Evolutionary conservation across 2,329 filamentous ascomycete species (phyloP), one percentile per base, ranked within the genome.

Genomic region (Penicillium crustosum): DNA sequence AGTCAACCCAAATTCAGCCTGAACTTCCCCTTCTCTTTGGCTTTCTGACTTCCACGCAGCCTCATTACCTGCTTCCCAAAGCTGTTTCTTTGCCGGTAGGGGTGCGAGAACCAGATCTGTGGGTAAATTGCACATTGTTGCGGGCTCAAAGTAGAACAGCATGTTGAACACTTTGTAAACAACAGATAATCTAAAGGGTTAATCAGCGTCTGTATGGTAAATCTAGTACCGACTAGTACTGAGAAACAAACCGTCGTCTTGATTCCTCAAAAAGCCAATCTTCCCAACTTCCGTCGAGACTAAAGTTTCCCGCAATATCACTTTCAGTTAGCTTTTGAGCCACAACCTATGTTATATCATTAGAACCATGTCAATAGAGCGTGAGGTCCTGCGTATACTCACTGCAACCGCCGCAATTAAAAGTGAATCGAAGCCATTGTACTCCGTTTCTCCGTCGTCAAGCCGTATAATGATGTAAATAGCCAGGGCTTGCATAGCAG

Each of bases 351-450:
- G 8, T 17, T 7, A 17, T 15, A 17, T 17, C 0, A 35, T 17
- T 8, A 35, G 33, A 8, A 35, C 6, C 6, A 15, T 6, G 15
- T 35, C 33, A 35, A 17, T 3, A 35, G 33, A 35, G 2, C 15
- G 2, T 8, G 0, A 8, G 15, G 3, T 35, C 1, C 0, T 35
- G 33, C 0, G 15, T 17, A 17, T 6, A 35, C 33, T 35, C 6
- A 35, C 33, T 17, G 33, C 17, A 15, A 35, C 33, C 17, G 33
- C 33, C 13, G 15, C 33, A 8, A 35, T 35, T 35, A 35, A 17
- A 35, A 35, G 33, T 15, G 33, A 17, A 35, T 35, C 33, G 15
- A 35, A 35, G 33, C 33, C 33, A 35, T 17, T 35, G 33, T 35
- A 8, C 15, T 35, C 33, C 33, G 33, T 35, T 17, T 35, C 33